Evolutionary conservation across 2,329 filamentous ascomycete species (phyloP).

Genomic region (Metarhizium humberi): DNA sequence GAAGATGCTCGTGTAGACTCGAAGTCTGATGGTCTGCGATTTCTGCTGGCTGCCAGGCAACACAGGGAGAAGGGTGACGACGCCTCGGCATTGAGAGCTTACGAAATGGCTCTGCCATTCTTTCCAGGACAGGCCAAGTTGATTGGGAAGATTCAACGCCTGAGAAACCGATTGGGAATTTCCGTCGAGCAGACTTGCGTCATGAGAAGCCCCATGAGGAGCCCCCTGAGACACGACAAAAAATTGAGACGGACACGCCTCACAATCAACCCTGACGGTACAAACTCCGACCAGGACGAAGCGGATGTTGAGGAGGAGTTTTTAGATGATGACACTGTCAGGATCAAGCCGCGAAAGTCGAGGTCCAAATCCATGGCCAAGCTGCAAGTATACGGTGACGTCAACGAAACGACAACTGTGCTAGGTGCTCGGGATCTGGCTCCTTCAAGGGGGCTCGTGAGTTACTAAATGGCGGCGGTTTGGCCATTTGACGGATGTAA

Average conservation of each 20-base stretch:
- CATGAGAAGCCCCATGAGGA: slow-evolving; percentile 1
- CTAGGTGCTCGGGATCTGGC: neutral
- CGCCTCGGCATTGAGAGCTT: slow-evolving; percentile 70
- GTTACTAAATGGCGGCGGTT: neutral
- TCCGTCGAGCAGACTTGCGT: slow-evolving; percentile 4
- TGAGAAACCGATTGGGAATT: slow-evolving; percentile 42
- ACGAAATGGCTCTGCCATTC: slow-evolving; percentile 72
- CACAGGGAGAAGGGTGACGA: slow-evolving; percentile 80
- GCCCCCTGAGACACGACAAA: slow-evolving; percentile 3
- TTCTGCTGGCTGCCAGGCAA: slow-evolving; percentile 83
- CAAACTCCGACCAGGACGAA: slow-evolving; percentile 8
- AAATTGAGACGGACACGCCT: neutral
- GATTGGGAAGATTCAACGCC: slow-evolving; percentile 56
- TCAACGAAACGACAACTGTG: slow-evolving; percentile 2
- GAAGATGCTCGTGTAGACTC: slow-evolving; percentile 56
- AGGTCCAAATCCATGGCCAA: slow-evolving; percentile 4
- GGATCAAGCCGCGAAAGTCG: slow-evolving; percentile 12
- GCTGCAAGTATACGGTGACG: slow-evolving; percentile 23
- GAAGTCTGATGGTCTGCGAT: slow-evolving; percentile 73
- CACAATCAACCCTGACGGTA: neutral
- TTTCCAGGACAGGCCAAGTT: slow-evolving; percentile 82
- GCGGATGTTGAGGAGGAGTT: slow-evolving; percentile 20
- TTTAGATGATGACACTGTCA: slow-evolving; percentile 5
- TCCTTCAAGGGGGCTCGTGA: neutral
- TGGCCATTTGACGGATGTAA: neutral